Evolutionary conservation across 148 eudicot species (phyloP), one percentile per base, ranked within the genome.

Genomic region (Chenopodium quinoa): DNA sequence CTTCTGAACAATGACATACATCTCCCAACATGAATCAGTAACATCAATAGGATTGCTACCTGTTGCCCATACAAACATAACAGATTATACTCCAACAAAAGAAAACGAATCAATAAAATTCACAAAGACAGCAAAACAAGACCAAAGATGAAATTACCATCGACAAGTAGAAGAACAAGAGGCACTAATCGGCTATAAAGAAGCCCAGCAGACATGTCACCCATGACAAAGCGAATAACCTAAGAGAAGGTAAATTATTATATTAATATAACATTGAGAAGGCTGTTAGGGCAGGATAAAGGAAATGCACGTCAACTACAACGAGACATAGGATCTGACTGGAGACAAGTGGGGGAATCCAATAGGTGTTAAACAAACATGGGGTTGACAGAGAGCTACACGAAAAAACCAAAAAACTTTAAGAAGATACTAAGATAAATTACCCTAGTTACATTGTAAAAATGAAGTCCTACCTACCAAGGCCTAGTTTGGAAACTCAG

Each of bases 21-120:
- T 85, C 88, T 93, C 99, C 99, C 99, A 96, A 50, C 83, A 83
- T 58, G 97, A 89, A 86, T 96, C 99, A 19, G 90, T 91, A 34
- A 96, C 90, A 75, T 96, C 99, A 75, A 96, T 92, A 16, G 98
- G 92, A 82, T 88, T 96, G 90, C 98, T 91, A 86, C 99, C 99
- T 96, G 92, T 79, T 81, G 46, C 67, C 48, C 22, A 78, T 27
- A 54, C 32, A 76, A 29, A 44, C 75, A 67, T 25, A 63, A n/a
- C 14, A 72, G 60, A 71, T 52, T 23, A 20, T 52, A 20, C 47
- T 52, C 46, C 29, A 73, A 32, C 12, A 69, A 32, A 62, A 4
- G 44, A 62, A 50, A 48, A 52, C 25, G 32, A 84, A 50, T 6
- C 50, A 16, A 34, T 75, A 71, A 27, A 44, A 56, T 2, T 71